Base-by-base conservation (phyloP, 805 yeast species). In the Barnettozyma vustinii region DNA sequence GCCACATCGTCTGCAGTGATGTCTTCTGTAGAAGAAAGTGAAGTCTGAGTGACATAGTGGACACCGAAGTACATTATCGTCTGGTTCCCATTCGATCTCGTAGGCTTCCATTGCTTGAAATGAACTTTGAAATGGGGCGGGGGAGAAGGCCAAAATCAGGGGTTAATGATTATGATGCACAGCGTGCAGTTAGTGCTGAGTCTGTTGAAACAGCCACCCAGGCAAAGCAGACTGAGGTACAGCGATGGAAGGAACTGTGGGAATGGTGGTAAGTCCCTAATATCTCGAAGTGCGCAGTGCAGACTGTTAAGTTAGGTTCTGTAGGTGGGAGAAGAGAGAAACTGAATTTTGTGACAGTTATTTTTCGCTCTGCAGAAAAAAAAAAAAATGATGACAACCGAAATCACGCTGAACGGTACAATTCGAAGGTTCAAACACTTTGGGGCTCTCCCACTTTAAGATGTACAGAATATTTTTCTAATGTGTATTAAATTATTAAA, bases 1-100 rank as follows among this genome's bases (percentile, higher is more conserved):
- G 3, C 96, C 96, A 67, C 96, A 88, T 50, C 69, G 73, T 46
- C 94, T 73, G 64, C 96, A 88, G 63, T 88, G 96, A 66, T 88
- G 96, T 48, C 90, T 75, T 49, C 96, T 73, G 61, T 71, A 77
- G 63, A 84, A 81, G 49, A 87, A 65, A 2, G 82, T 71, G 67
- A 81, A 88, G 37, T 54, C 47, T 1, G 62, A 52, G 27, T 61
- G 59, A 63, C 96, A 88, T 4, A 80, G 57, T 19, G 73, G 72
- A 60, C 96, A 88, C 2, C 58, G 59, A 0, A 53, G 20, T 1
- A 69, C 83, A 1, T 69, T 78, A 5, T 66, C 69, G 62, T 89
- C 96, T 3, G 79, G 74, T 66, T 88, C 90, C 96, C 96, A 88
- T 10, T 57, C 52, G 8, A 35, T 9, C 8, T 32, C 39, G 12